Percentiles rank a stretch among this genome's conserved stretches.
Conservation (phyloP, 2,329 filamentous ascomycete species). For the Diaporthe amygdali region DNA sequence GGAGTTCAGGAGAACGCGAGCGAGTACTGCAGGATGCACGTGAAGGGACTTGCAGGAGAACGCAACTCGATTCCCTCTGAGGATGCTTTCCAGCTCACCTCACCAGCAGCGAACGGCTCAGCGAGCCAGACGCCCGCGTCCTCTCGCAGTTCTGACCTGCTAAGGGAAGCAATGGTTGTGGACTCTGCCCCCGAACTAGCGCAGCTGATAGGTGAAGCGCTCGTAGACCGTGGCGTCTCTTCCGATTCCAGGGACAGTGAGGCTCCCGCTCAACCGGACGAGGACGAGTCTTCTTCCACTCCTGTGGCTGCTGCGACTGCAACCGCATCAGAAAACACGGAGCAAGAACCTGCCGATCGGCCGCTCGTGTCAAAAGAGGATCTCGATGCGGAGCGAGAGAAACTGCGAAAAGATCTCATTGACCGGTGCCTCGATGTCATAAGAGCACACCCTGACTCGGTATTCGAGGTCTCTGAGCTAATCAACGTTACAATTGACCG, state of each 20-base stretch:
- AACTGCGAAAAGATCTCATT: conserved; percentile 78
- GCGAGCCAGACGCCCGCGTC: conserved; percentile 23
- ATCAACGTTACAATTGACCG: conserved; percentile 74
- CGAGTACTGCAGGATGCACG: conserved; percentile 77
- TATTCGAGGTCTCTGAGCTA: conserved; percentile 89
- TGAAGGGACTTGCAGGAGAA: conserved; percentile 59
- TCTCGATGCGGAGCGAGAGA: conserved; percentile 75
- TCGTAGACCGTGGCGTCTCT: conserved; percentile 30
- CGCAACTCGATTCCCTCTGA: conserved; percentile 71
- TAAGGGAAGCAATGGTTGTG: conserved; percentile 37
- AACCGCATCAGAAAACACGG: conserved; percentile 28
- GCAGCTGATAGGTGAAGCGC: conserved; percentile 31
- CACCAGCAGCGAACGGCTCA: conserved; percentile 35
- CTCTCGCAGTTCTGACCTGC: conserved; percentile 24
- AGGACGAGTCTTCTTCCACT: conserved; percentile 7
- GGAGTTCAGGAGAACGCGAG: conserved; percentile 64
- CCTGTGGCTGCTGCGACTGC: conserved; percentile 16
- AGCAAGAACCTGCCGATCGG: conserved; percentile 28
- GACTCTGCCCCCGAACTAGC: conserved; percentile 34
- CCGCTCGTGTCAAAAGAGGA: conserved; percentile 72
- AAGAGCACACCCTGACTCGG: conserved; percentile 83
- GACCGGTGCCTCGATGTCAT: conserved; percentile 91
- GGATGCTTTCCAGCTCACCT: conserved; percentile 51
- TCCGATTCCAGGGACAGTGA: conserved; percentile 33
- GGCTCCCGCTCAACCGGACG: conserved; percentile 27